These are phyloP conservation scores for Amphichorda felina DNA, from an alignment of 2,329 filamentous ascomycete species.

Conservation along the genomic window DNA sequence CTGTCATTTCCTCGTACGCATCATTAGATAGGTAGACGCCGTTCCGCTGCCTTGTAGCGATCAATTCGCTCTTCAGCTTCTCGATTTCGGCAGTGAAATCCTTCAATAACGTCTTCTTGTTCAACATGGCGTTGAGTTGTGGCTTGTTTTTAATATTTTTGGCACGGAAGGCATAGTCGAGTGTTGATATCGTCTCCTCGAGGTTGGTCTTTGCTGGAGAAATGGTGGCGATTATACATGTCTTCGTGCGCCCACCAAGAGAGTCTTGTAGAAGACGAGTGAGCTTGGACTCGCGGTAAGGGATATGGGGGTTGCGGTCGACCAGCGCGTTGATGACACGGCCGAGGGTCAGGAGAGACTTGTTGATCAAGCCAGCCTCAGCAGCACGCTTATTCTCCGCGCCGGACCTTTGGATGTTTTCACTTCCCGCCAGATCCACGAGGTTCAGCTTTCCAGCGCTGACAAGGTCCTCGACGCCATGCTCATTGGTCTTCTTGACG, in stretches of 20 bases:
- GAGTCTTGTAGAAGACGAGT: conserved; percentile 94
- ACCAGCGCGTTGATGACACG: conserved; percentile 96
- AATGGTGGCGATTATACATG: conserved; percentile 95
- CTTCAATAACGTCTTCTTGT: conserved; percentile 81
- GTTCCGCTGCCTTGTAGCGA: conserved; percentile 84
- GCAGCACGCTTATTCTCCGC: conserved; percentile 96
- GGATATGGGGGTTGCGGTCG: conserved; percentile 81
- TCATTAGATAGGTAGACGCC: conserved; percentile 90
- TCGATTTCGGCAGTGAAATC: conserved; percentile 93
- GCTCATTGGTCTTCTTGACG: conserved; percentile 68
- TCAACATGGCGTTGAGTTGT: conserved; percentile 82
- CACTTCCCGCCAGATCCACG: conserved; percentile 91
- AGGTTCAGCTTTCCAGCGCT: conserved; percentile 90
- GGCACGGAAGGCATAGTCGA: conserved; percentile 94
- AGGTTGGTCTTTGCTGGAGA: conserved; percentile 91
- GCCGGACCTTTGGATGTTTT: conserved; percentile 94
- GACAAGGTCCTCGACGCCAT: conserved; percentile 80
- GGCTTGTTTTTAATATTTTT: conserved; percentile 99
- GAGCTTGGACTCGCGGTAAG: conserved; percentile 86
- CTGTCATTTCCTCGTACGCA: conserved; percentile 79
- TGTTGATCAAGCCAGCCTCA: conserved; percentile 95
- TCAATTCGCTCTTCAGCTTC: conserved; percentile 85
- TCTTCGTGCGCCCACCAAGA: conserved; percentile 88
- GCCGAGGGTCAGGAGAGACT: conserved; percentile 86
- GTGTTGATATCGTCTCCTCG: conserved; percentile 94